phyloP scores from a whole-genome alignment of 78 protist genomes.

The Dictyostelium citrinum region DNA sequence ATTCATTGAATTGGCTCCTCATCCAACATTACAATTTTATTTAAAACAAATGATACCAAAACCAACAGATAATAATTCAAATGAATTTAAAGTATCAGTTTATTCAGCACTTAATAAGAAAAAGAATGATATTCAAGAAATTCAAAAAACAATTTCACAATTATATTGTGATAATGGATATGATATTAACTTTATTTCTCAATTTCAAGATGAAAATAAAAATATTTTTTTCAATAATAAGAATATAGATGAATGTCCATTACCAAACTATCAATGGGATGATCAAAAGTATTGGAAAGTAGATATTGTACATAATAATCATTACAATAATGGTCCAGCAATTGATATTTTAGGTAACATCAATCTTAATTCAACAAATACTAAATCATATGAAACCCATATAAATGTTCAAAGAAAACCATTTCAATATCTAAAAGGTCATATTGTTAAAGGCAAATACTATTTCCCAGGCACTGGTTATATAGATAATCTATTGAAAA shows the following conservation, averaged over 20 bases:
- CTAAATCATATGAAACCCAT: neutral
- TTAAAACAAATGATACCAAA: neutral
- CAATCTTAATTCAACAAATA: neutral
- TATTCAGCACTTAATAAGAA: neutral
- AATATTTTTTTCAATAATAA: neutral
- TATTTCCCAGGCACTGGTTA: slow-evolving; percentile 1
- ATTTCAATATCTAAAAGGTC: neutral
- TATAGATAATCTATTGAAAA: neutral
- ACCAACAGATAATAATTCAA: neutral
- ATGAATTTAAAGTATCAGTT: neutral
- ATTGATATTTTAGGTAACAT: neutral
- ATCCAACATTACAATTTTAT: neutral
- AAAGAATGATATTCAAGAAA: neutral
- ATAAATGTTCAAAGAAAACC: neutral
- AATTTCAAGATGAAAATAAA: neutral
- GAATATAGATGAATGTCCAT: neutral
- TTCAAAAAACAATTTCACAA: neutral
- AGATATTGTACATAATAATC: neutral
- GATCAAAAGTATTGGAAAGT: neutral
- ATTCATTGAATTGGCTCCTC: neutral
- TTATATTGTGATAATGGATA: neutral
- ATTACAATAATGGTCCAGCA: neutral
- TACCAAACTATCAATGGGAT: neutral
- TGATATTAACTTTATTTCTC: neutral
- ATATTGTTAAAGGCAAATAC: neutral